Evolutionary conservation across 805 yeast genomes (phyloP).

Genomic region (Pichia membranifaciens): DNA sequence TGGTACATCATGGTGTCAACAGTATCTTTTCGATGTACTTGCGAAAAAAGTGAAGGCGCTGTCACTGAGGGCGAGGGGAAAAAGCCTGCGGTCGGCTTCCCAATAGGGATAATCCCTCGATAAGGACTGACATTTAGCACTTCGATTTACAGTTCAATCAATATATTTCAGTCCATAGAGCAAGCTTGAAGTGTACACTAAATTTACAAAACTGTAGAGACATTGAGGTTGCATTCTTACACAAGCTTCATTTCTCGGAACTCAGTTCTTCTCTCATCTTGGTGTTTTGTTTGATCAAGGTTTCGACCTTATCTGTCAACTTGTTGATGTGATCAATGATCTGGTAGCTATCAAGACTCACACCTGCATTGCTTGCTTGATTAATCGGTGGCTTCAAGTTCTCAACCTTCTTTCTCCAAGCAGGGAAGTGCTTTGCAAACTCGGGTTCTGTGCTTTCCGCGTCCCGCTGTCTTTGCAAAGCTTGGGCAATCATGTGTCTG

Average conservation of each 20-base stretch:
- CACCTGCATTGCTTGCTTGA: conserved; percentile 47
- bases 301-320: conserved; percentile 36
- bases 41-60: too few relatives aligned
- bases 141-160: too few relatives aligned
- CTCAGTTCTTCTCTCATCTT: conserved; percentile 15
- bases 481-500: conserved; percentile 30
- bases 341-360: conserved; percentile 60
- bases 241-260: background rate
- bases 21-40: too few relatives aligned
- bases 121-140: too few relatives aligned
- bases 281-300: conserved; percentile 29
- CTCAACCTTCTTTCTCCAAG: conserved; percentile 49
- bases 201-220: too few relatives aligned
- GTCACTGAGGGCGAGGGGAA: too few relatives aligned
- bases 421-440: conserved; percentile 44
- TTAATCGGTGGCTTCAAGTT: conserved; percentile 53
- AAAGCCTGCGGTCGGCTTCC: too few relatives aligned
- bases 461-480: conserved; percentile 44
- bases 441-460: conserved; percentile 70
- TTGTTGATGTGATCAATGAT: conserved; percentile 47
- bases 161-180: too few relatives aligned
- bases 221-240: too few relatives aligned
- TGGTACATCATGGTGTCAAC: too few relatives aligned
- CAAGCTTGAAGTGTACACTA: too few relatives aligned
- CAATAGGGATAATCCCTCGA: too few relatives aligned